Evolutionary conservation across 1,284 basidiomycete species (phyloP).

Genomic region (Neonothopanus nambi): DNA sequence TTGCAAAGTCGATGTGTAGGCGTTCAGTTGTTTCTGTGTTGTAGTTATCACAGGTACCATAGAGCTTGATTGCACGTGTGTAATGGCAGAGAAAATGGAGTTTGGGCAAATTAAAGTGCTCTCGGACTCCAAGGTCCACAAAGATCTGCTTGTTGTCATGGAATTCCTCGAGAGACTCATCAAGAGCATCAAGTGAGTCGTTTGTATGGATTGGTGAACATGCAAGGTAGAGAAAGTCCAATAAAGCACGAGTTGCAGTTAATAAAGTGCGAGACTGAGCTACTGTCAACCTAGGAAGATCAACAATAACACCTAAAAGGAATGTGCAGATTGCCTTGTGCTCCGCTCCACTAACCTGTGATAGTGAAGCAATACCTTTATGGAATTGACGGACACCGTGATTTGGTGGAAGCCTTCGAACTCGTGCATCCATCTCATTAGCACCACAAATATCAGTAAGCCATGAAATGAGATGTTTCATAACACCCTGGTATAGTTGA

Average conservation of each 20-base stretch:
- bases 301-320: background rate
- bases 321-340: background rate
- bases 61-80: no score
- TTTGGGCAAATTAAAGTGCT: no score
- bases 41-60: no score
- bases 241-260: background rate
- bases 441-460: constrained; percentile 4
- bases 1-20: no score
- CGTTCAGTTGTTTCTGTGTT: no score
- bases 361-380: background rate
- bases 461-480: constrained; percentile 24
- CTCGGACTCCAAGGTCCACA: no score
- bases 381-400: constrained; percentile 13
- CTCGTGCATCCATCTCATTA: constrained; percentile 17
- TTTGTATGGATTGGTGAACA: background rate
- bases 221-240: background rate
- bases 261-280: background rate
- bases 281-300: background rate
- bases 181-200: background rate
- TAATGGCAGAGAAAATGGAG: no score
- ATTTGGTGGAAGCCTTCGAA: constrained; percentile 16
- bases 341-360: background rate
- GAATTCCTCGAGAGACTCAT: background rate
- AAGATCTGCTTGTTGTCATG: no score
- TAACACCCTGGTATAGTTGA: no score